phyloP scores from a whole-genome alignment of 1,284 basidiomycete species.

The Cryptococcus sp. region DNA sequence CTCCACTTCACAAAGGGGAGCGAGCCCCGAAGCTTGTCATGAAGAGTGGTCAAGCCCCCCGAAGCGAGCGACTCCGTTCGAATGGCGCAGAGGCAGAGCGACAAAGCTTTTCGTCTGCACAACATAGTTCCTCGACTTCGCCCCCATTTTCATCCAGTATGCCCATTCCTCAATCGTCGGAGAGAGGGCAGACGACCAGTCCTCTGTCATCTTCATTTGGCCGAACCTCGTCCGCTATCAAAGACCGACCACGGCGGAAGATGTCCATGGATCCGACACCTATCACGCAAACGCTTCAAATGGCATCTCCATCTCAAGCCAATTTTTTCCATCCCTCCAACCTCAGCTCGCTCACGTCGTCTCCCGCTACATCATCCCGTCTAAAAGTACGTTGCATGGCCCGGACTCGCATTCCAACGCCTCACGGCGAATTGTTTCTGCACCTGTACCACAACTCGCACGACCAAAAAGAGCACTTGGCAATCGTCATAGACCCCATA shows the following conservation, averaged over 20 bases:
- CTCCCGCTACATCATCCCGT: not conserved
- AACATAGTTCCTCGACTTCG: not conserved
- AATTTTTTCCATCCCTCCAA: constrained; percentile 24
- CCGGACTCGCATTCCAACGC: constrained; percentile 93
- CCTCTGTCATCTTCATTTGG: constrained; percentile 12
- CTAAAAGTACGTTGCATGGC: constrained; percentile 72
- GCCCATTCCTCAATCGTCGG: not conserved
- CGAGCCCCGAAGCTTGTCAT: constrained; percentile 23
- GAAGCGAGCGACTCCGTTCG: constrained; percentile 39
- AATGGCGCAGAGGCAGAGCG: constrained; percentile 20
- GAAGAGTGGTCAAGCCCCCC: constrained; percentile 47
- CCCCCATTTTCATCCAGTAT: constrained; percentile 1
- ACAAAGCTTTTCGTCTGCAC: not conserved
- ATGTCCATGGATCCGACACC: constrained; percentile 51
- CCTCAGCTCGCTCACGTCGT: not conserved
- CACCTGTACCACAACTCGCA: constrained; percentile 77
- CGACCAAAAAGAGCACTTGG: constrained; percentile 98
- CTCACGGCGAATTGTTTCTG: constrained; percentile 89
- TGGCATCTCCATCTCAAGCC: constrained; percentile 28
- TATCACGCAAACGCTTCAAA: constrained; percentile 41
- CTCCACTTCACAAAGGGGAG: constrained; percentile 23
- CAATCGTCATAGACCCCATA: constrained; percentile 88
- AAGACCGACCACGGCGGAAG: constrained; percentile 28
- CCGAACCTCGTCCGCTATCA: not conserved
- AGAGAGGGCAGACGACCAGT: not conserved